Evolutionary conservation across 441 rosid species (phyloP).

Genomic region (Theobroma grandiflorum): DNA sequence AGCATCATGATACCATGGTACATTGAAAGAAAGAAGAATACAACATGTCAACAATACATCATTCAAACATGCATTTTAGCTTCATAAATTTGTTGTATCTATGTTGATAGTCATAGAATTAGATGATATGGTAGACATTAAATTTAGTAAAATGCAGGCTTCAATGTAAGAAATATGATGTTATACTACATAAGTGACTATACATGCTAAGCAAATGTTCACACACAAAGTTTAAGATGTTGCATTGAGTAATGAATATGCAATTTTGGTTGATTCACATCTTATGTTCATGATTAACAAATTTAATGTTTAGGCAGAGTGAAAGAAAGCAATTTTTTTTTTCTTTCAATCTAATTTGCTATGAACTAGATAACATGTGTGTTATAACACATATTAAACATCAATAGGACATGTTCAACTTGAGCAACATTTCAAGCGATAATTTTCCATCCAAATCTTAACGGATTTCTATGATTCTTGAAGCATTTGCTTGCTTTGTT

Average conservation of each 20-base stretch:
- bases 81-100: neutral
- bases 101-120: neutral
- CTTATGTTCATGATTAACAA: neutral
- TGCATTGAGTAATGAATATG: neutral
- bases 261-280: neutral
- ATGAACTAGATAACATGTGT: neutral
- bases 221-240: neutral
- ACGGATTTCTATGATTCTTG: constrained; percentile 38
- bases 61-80: neutral
- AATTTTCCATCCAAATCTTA: constrained; percentile 28
- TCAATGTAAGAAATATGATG: neutral
- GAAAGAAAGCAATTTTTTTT: neutral
- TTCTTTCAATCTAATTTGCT: neutral
- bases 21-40: too few species aligned
- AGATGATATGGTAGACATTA: neutral
- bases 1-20: neutral
- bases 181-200: neutral
- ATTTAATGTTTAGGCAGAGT: neutral
- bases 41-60: neutral
- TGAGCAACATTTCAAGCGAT: neutral
- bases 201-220: neutral
- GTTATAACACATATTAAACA: neutral
- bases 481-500: constrained; percentile 34
- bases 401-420: constrained; percentile 51
- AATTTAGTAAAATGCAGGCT: neutral